Base-by-base conservation (phyloP, 2,329 filamentous ascomycete genomes). In the Beauveria scarabaeidicola region DNA sequence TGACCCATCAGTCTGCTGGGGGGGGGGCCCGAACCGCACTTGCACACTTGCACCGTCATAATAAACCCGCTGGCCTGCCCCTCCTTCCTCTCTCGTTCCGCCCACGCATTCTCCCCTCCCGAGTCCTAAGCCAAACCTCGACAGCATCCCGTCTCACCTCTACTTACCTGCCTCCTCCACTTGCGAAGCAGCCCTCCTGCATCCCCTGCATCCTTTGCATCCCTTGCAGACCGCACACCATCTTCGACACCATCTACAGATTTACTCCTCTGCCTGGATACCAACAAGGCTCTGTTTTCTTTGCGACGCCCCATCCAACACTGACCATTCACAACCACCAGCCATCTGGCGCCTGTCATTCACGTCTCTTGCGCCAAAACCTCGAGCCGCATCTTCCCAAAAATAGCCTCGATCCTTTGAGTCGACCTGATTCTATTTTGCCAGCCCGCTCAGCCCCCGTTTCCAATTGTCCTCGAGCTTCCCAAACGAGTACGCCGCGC, bases 81-180 rank as follows among this genome's bases (percentile, higher is more conserved):
- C 54, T 57, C 54, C 46, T 50, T 57, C 54, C 54, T 48, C 32
- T 46, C 54, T 50, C 3, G 21, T 43, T 41, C 36, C 32, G 50
- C 44, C 54, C 44, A 50, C 54, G 43, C 43, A 48, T 50, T 32
- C 23, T 50, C 44, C 44, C 19, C 46, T 36, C 43, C 29, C 36
- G 21, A 25, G 29, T 32, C 52, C 38, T 13, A 15, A 27, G 19
- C 11, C 47, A 19, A 32, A 51, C 19, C 29, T 56, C 44, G 43
- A 48, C 43, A 47, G 23, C 53, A 47, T 56, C 29, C 29, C 43
- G 21, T 29, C 44, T 47, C 43, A 23, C 29, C 27, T 48, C 36
- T 29, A 3, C 11, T 7, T 29, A 21, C 17, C 21, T 43, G 5
- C 19, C 21, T 54, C 15, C 38, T n/a, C 32, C 25, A 36, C 27